These are phyloP conservation scores for Coemansia sp. DNA, from an alignment of 192 early-diverging fungal species.

Conservation along the genomic window DNA sequence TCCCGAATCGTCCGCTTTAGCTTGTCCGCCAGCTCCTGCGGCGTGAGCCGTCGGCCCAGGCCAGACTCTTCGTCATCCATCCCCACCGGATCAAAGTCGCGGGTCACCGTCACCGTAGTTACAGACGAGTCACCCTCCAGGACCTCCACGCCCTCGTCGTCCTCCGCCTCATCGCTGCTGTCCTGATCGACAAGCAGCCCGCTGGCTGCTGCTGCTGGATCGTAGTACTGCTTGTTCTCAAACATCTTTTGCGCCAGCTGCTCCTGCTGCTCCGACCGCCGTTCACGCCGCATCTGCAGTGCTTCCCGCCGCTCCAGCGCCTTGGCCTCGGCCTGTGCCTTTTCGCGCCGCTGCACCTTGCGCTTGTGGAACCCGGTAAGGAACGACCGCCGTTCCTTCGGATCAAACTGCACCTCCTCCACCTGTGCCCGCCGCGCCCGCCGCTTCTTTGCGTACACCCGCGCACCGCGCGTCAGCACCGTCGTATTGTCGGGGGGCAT, in stretches of 20 bases:
- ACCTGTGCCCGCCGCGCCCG: slow-evolving; percentile 58
- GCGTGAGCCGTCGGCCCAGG: slow-evolving; percentile 17
- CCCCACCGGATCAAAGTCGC: slow-evolving; percentile 54
- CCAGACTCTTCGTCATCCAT: slow-evolving; percentile 6
- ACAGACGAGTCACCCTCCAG: slow-evolving; percentile 52
- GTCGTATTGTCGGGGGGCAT: slow-evolving; percentile 54
- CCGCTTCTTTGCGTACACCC: slow-evolving; percentile 65
- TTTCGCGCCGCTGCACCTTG: slow-evolving; percentile 62
- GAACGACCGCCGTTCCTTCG: slow-evolving; percentile 58
- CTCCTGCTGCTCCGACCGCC: slow-evolving; percentile 53
- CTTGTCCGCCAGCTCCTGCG: slow-evolving; percentile 15
- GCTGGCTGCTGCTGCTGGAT: too few species aligned
- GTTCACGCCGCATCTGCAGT: slow-evolving; percentile 46
- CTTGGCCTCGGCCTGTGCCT: slow-evolving; percentile 46
- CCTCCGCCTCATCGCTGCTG: slow-evolving; percentile 18
- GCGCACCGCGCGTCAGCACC: slow-evolving; percentile 54
- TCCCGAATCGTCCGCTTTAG: slow-evolving; percentile 9
- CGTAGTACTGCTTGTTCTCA: slow-evolving; percentile 31
- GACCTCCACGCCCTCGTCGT: slow-evolving; percentile 50
- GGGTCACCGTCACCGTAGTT: slow-evolving; percentile 67
- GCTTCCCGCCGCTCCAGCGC: slow-evolving; percentile 53
- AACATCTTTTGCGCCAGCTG: slow-evolving; percentile 50
- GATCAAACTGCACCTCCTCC: slow-evolving; percentile 59
- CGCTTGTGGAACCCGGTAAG: slow-evolving; percentile 76
- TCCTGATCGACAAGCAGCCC: too few species aligned